Percentiles rank a stretch among this genome's conserved stretches.
Evolutionary conservation across 306 rosid species (phyloP).

Genomic region (Coriaria nepalensis): DNA sequence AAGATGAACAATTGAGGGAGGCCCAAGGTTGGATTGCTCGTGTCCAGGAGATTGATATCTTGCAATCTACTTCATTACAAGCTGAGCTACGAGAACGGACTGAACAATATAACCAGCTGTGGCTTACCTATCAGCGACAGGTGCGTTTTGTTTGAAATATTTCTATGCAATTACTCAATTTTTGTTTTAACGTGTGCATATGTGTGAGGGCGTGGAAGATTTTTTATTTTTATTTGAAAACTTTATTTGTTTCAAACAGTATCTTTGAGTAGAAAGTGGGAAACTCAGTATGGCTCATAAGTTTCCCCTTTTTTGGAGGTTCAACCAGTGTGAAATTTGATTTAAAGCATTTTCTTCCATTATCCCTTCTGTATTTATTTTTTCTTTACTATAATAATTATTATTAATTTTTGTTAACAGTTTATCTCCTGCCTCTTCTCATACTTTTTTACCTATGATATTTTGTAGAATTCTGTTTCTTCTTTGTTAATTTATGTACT

Average conservation of each 20-base stretch:
- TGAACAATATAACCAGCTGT: constrained; percentile 88
- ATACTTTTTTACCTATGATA: background rate
- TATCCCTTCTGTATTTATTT: no score
- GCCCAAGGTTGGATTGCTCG: constrained; percentile 94
- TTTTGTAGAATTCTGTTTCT: background rate
- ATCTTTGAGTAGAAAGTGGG: no score
- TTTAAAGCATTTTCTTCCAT: no score
- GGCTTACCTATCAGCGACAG: constrained; percentile 96
- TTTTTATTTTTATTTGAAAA: no score
- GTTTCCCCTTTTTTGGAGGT: no score
- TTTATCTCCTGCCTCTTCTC: no score
- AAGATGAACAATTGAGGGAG: constrained; percentile 85
- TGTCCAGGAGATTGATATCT: constrained; percentile 83
- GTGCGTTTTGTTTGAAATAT: constrained; percentile 23
- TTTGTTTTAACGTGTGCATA: background rate
- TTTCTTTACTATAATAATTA: no score
- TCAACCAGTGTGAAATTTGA: no score
- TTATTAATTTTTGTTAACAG: no score
- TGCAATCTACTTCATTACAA: constrained; percentile 75
- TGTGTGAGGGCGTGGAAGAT: no score
- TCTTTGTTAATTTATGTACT: constrained; percentile 6
- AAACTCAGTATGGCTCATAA: no score
- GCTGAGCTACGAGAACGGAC: constrained; percentile 85
- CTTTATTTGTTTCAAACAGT: no score
- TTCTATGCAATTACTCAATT: background rate